Percentiles rank a stretch among this genome's conserved stretches.
These are phyloP conservation scores for Gaeumannomyces tritici DNA, from an alignment of 2,329 filamentous ascomycete species.

Conservation along the genomic window DNA sequence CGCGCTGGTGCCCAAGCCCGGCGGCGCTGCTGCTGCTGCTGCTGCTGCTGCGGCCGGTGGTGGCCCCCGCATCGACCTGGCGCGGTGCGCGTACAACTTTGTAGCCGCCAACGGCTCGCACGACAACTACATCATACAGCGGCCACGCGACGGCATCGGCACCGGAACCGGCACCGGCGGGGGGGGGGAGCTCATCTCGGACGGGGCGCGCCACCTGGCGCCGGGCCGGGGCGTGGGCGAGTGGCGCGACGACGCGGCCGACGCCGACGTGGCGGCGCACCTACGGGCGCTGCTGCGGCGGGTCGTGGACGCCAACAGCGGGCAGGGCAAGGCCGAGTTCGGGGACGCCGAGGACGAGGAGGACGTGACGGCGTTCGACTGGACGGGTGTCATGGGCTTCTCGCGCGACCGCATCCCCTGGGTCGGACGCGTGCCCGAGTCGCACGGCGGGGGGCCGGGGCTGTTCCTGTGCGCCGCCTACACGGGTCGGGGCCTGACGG, in stretches of 20 bases:
- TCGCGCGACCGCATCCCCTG: constrained; percentile 58
- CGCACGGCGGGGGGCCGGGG: constrained; percentile 34
- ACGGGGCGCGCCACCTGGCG: constrained; percentile 55
- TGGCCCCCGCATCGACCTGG: background rate
- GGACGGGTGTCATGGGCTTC: constrained; percentile 77
- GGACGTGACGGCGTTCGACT: constrained; percentile 50
- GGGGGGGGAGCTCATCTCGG: constrained; percentile 64
- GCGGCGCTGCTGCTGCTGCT: no score
- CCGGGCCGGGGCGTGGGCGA: constrained; percentile 30
- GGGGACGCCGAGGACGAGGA: no score
- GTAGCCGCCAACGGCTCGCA: constrained; percentile 17
- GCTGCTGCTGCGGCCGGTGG: constrained; percentile 9
- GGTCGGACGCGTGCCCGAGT: constrained; percentile 56
- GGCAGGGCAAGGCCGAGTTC: constrained; percentile 21
- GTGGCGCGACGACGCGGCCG: constrained; percentile 24
- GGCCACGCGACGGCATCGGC: constrained; percentile 42
- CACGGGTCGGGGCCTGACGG: constrained; percentile 70
- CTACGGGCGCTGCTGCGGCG: constrained; percentile 35
- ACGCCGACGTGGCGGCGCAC: constrained; percentile 39
- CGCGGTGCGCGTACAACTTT: background rate
- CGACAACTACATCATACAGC: constrained; percentile 66
- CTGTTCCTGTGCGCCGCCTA: constrained; percentile 59
- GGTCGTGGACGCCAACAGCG: constrained; percentile 28
- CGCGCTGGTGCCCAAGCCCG: constrained; percentile 47
- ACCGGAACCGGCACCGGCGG: no score